Evolutionary conservation across 805 yeast genomes (phyloP).

Genomic region (Saccharomyces kudriavzevii): DNA sequence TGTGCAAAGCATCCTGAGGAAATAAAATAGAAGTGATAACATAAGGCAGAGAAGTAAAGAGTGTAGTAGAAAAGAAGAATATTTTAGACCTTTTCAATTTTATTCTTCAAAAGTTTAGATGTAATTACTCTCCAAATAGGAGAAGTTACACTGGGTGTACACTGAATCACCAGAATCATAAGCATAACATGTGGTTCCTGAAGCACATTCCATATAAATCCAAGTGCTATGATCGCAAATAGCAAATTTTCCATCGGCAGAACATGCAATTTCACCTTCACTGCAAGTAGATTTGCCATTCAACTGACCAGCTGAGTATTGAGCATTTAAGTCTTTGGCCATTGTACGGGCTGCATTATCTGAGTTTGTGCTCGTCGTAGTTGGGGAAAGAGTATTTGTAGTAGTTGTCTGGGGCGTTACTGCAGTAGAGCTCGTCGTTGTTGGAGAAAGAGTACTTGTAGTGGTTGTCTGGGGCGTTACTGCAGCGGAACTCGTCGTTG

Average conservation of each 20-base stretch:
- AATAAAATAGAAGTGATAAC: not conserved
- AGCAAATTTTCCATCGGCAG: conserved; percentile 43
- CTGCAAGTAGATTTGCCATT: conserved; percentile 39
- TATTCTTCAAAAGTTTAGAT: conserved; percentile 17
- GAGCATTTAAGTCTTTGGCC: conserved; percentile 40
- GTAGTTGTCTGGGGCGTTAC: conserved; percentile 4
- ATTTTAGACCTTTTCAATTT: not conserved
- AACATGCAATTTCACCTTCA: conserved; percentile 47
- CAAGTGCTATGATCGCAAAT: conserved; percentile 51
- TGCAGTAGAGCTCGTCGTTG: not conserved
- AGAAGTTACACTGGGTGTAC: conserved; percentile 42
- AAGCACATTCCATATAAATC: conserved; percentile 51
- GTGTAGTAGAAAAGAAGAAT: not conserved
- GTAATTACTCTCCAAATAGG: conserved; percentile 25
- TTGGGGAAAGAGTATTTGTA: conserved; percentile 3
- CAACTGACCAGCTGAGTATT: conserved; percentile 36
- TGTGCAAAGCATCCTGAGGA: not conserved
- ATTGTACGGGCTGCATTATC: conserved; percentile 32
- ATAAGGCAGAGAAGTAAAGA: not conserved
- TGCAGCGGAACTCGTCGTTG: not conserved
- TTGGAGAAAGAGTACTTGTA: conserved; percentile 1
- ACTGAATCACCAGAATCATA: conserved; percentile 37
- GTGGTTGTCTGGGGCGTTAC: conserved; percentile 4
- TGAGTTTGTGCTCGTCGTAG: conserved; percentile 9
- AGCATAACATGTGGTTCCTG: conserved; percentile 57